These are phyloP conservation scores for Pseudogymnoascus sp. DNA, from an alignment of 2,329 filamentous ascomycete species.

Conservation along the genomic window DNA sequence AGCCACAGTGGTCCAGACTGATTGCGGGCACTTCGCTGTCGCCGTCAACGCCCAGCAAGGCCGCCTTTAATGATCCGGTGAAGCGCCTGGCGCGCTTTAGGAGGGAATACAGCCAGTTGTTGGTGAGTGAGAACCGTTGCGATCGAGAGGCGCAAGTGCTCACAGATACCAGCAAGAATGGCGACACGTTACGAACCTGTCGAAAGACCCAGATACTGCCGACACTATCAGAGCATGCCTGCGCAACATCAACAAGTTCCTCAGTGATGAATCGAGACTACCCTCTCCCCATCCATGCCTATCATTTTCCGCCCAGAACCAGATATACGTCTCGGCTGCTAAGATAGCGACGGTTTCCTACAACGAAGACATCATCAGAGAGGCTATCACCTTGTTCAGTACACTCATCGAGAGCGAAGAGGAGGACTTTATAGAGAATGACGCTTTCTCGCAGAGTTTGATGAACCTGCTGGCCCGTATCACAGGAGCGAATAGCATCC, in stretches of 20 bases:
- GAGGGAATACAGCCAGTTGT: constrained; percentile 54
- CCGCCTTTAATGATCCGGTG: constrained; percentile 53
- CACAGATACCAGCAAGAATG: constrained; percentile 42
- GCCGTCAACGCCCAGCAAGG: constrained; percentile 45
- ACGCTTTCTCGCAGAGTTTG: constrained; percentile 75
- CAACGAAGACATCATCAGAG: constrained; percentile 77
- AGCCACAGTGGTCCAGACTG: constrained; percentile 56
- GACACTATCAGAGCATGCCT: constrained; percentile 55
- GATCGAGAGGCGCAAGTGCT: constrained; percentile 10
- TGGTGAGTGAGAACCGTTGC: constrained; percentile 37
- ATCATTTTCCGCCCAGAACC: constrained; percentile 72
- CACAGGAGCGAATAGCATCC: constrained; percentile 62
- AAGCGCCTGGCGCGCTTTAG: constrained; percentile 59
- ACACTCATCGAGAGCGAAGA: constrained; percentile 94
- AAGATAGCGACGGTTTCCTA: constrained; percentile 81
- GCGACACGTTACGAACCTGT: constrained; percentile 53
- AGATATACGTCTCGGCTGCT: constrained; percentile 82
- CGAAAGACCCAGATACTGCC: constrained; percentile 52
- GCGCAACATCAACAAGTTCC: constrained; percentile 58
- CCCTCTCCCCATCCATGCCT: constrained; percentile 89
- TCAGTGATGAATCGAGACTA: constrained; percentile 81
- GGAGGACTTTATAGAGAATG: constrained; percentile 84
- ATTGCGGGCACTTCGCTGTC: constrained; percentile 54
- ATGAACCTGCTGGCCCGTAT: constrained; percentile 80
- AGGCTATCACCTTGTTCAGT: constrained; percentile 79